Conservation (phyloP, 2,329 filamentous ascomycete species). For the Thelonectria olida region DNA sequence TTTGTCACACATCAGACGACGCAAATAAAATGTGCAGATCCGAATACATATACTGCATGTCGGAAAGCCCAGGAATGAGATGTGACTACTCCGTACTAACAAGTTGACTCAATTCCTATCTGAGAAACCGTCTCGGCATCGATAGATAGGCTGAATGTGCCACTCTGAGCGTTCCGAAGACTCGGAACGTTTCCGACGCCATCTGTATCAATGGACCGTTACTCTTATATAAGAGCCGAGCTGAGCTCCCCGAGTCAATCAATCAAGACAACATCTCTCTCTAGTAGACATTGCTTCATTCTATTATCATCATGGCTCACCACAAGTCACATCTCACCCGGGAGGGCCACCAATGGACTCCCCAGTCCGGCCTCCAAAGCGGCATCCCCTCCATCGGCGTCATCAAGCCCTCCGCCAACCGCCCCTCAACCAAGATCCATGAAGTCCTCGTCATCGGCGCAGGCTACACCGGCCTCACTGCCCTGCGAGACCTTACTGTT, state of each 20-base stretch:
- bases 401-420: slow-evolving; percentile 14
- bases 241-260: background rate
- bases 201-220: no score
- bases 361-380: slow-evolving; percentile 8
- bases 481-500: slow-evolving; percentile 14
- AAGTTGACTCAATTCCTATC: no score
- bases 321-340: slow-evolving; percentile 2
- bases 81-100: no score
- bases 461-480: slow-evolving; percentile 22
- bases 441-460: slow-evolving; percentile 24
- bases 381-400: slow-evolving; percentile 21
- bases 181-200: background rate
- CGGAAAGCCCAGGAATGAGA: no score
- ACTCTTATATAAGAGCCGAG: background rate
- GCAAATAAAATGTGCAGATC: no score
- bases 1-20: no score
- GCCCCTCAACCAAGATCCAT: slow-evolving; percentile 10
- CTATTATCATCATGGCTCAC: background rate
- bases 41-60: no score
- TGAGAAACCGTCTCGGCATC: no score
- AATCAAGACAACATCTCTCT: background rate
- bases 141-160: background rate
- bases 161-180: background rate
- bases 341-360: slow-evolving; percentile 23
- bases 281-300: no score